Evolutionary conservation across 306 rosid genomes (phyloP), one percentile per base, ranked within the genome.

Genomic region (Clitoria ternatea): DNA sequence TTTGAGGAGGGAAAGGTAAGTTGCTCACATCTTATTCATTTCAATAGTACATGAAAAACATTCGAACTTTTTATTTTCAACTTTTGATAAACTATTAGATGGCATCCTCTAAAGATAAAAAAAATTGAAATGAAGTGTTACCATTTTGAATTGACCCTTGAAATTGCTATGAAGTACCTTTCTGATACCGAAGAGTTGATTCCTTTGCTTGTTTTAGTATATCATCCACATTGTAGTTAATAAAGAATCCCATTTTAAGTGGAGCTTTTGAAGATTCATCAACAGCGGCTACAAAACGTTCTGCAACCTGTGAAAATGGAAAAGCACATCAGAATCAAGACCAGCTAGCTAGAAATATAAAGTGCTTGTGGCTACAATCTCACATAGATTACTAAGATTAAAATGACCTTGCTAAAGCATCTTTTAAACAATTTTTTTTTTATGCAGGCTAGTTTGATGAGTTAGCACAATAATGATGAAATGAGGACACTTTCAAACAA

Each of bases 161-260:
- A 61, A 36, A 19, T 77, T 52, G 72, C 18, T 62, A 52, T 42
- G 14, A 43, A 33, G 45, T 85, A 92, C 98, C 98, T 78, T 19
- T 72, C 62, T 85, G 61, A 74, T 90, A 82, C 30, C 98, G 81
- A 40, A 73, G 72, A 75, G 96, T 88, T 12, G 98, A 93, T 75
- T 85, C 86, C 7, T 69, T 63, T 8, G 98, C 98, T 78, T 90
- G 98, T 53, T 67, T 82, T 15, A 85, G 79, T 80, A 93, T 90
- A 44, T 93, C 97, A 7, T 79, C 82, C 19, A 74, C 73, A 48
- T 76, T 45, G 56, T 80, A 85, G 81, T 84, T 74, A 62, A 90
- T 93, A 47, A 93, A 90, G 76, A 93, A 90, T 56, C 93, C 85
- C 98, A 93, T 90, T 56, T 59, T 49, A 24, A 83, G 55, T 75